Evolutionary conservation across 163 green algal species (phyloP), one percentile per base, ranked within the genome.

Genomic region (Coccomyxa subellipsoidea): DNA sequence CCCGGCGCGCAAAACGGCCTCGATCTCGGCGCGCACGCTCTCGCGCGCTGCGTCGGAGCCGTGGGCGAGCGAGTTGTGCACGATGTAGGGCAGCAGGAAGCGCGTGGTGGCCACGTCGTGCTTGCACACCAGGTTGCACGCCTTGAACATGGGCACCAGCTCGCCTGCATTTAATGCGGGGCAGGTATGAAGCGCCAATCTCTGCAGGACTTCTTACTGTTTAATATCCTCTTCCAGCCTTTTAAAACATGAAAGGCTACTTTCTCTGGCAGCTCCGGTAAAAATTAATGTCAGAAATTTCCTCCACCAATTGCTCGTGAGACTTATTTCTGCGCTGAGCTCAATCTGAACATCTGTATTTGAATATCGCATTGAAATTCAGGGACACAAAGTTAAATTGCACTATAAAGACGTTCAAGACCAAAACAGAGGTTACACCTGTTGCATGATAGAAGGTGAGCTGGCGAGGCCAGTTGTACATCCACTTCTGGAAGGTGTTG

Each of bases 21-120:
- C 73, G 9, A 89, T 38, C 71, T 90, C 85, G 32, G 80, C 69
- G 70, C 73, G 72, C 31, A 90, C 80, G 21, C 29, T 38, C 23
- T 76, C 36, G 2, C 77, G 39, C 1, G 81, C 84, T 4, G 70
- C 38, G 2, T 80, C 66, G 3, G n/a, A 59, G 66, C 80, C 81
- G 29, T 70, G 32, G 1, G 73, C 47, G 31, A 92, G 59, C 38
- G 88, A 88, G 32, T 91, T 86, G 4, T 89, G 85, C 36, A 94
- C 87, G n/a, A 95, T 83, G 85, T 97, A 94, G 0, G 96, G 96
- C 82, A 98, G 87, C 70, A 98, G 85, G 79, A 94, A 97, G 35
- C 92, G 88, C 76, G 90, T 91, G 18, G 93, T 91, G 38, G 90
- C 87, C 31, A 94, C 84, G 90, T 99, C 96, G 39, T 88, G 85